Evolutionary conservation across 2,329 filamentous ascomycete species (phyloP), one percentile per base, ranked within the genome.

Genomic region (Sporothrix curviconia): DNA sequence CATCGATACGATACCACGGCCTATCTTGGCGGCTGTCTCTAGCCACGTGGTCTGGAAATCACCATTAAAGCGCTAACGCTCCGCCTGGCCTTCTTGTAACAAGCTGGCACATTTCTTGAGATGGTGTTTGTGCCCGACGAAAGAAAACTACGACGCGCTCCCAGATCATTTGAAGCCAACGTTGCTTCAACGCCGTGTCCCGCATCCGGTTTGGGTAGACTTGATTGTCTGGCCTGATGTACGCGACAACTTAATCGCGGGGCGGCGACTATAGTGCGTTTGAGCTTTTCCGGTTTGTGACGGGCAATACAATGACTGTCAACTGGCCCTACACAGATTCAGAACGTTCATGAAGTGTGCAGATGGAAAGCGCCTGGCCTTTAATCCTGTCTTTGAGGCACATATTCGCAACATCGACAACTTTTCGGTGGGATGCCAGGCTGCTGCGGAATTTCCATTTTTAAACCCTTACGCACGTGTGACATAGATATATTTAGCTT

Each of bases 391-490:
- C n/a, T 61, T 61, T 17, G 57, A 60, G 37, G 36, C 46, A n/a
- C 59, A 60, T 43, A 52, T 96, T 50, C 74, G 86, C 3, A 79
- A 88, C 43, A 67, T 91, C 39, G 81, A 85, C 59, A 95, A 95
- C 66, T 96, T 92, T 91, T 87, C 83, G 59, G 67, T 96, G 1
- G 90, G 90, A 0, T 78, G 81, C 5, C 75, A 76, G 1, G 94
- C 94, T 69, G 78, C 79, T 22, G 76, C 79, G 60, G 75, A 79
- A 0, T 90, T 87, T 64, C 89, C 90, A 0, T 69, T 68, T 7
- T 68, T 89, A 6, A 25, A 30, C 30, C 39, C n/a, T 4, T 57
- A 57, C 22, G 55, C 46, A 17, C 47, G 55, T 4, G 55, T 47
- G 14, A 51, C 37, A 32, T 42, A 15, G 37, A 19, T 12, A 9